phyloP scores from a whole-genome alignment of 495 filamentous ascomycete species.

The Jackrogersella multiformis region DNA sequence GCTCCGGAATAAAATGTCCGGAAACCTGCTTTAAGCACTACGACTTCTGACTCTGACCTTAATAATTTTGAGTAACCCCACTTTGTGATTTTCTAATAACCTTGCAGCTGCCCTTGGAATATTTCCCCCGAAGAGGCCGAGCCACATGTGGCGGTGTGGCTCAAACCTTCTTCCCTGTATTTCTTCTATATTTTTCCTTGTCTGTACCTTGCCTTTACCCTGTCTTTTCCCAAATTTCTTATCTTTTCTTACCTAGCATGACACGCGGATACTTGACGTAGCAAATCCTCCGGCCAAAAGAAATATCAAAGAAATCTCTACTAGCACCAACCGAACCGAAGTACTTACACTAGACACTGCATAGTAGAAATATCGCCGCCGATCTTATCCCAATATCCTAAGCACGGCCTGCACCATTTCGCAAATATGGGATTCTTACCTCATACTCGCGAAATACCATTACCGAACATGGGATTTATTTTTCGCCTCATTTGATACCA shows the following conservation, averaged over 20 bases:
- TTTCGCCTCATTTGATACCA: conserved; percentile 28
- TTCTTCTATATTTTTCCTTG: no score
- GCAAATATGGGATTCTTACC: conserved; percentile 26
- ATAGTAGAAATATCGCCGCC: no score
- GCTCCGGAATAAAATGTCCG: conserved; percentile 38
- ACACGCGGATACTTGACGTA: conserved; percentile 3
- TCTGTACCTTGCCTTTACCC: no score
- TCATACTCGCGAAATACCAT: conserved; percentile 30
- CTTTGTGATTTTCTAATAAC: background rate
- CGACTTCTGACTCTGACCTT: no score
- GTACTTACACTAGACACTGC: no score
- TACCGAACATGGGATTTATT: conserved; percentile 36
- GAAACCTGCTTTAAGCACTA: conserved; percentile 12
- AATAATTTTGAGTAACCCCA: conserved; percentile 33
- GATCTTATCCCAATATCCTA: conserved; percentile 27
- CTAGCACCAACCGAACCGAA: background rate
- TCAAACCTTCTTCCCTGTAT: background rate
- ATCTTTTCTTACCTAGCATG: no score
- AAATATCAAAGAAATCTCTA: no score
- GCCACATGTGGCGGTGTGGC: background rate
- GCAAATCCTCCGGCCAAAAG: conserved; percentile 9
- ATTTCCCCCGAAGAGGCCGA: no score
- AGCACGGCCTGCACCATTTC: background rate
- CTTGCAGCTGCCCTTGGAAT: no score
- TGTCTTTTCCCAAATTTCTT: no score